Conservation (phyloP, 768 basidiomycete genomes). For the Cubamyces sp. region DNA sequence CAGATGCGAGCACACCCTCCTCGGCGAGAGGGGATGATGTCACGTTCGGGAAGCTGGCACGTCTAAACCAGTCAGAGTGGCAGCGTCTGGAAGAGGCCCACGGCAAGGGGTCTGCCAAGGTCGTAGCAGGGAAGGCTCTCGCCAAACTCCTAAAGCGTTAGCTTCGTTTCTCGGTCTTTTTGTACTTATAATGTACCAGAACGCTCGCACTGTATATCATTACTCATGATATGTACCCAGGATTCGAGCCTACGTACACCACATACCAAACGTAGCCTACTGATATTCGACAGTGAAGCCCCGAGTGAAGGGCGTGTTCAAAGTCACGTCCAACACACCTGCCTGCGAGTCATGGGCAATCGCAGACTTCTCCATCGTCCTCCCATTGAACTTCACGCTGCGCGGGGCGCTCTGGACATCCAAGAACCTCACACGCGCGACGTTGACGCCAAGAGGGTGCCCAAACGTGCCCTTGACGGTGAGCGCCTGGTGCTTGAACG, state of each 20-base stretch:
- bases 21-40: slow-evolving; percentile 1
- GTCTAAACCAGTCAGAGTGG: not conserved
- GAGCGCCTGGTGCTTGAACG: slow-evolving; percentile 34
- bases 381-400: slow-evolving; percentile 29
- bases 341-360: slow-evolving; percentile 41
- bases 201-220: not conserved
- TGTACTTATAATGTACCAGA: not conserved
- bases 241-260: too few species aligned
- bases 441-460: slow-evolving; percentile 35
- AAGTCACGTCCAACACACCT: slow-evolving; percentile 49
- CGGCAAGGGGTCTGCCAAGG: slow-evolving; percentile 13
- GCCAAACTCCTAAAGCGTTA: slow-evolving; percentile 1
- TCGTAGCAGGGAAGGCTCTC: slow-evolving; percentile 9
- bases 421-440: slow-evolving; percentile 41
- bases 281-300: slow-evolving; percentile 38
- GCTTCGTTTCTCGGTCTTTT: too few species aligned
- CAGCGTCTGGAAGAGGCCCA: slow-evolving; percentile 5
- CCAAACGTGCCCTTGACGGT: slow-evolving; percentile 37
- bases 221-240: not conserved
- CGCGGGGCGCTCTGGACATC: slow-evolving; percentile 33
- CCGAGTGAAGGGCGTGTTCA: slow-evolving; percentile 42
- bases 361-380: slow-evolving; percentile 16
- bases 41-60: not conserved
- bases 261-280: not conserved
- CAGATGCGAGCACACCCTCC: not conserved